These are phyloP conservation scores for Hypocrella siamensis DNA, from an alignment of 2,329 filamentous ascomycete genomes.

Conservation along the genomic window DNA sequence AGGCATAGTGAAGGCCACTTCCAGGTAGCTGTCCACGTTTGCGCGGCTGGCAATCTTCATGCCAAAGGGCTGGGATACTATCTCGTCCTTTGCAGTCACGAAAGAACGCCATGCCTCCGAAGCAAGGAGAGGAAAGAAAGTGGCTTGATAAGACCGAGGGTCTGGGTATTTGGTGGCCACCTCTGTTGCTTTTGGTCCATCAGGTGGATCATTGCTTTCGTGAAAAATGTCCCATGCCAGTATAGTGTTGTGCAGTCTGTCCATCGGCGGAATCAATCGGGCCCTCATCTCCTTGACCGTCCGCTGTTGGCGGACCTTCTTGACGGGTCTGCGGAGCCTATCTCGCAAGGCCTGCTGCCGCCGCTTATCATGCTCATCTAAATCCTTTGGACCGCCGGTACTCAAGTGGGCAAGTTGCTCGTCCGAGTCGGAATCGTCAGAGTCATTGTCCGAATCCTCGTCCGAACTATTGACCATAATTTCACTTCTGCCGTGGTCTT, in stretches of 20 bases:
- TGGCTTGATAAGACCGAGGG: slow-evolving; percentile 67
- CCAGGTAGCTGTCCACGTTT: slow-evolving; percentile 83
- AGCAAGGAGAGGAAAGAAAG: slow-evolving; percentile 78
- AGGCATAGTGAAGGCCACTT: slow-evolving; percentile 74
- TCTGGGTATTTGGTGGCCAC: slow-evolving; percentile 68
- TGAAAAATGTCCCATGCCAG: slow-evolving; percentile 94
- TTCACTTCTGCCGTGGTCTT: slow-evolving; percentile 68
- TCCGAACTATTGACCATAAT: slow-evolving; percentile 85
- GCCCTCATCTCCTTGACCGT: slow-evolving; percentile 90
- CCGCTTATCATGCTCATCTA: slow-evolving; percentile 30
- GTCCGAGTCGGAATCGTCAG: slow-evolving; percentile 41
- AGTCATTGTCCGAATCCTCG: slow-evolving; percentile 54
- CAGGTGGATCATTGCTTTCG: slow-evolving; percentile 70
- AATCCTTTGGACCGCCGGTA: slow-evolving; percentile 29
- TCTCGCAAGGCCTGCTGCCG: slow-evolving; percentile 33
- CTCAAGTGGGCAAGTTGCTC: slow-evolving; percentile 30
- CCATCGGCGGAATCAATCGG: slow-evolving; percentile 77
- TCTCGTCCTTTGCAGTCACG: slow-evolving; percentile 77
- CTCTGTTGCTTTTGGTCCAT: slow-evolving; percentile 52
- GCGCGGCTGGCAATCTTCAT: slow-evolving; percentile 79
- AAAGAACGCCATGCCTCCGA: slow-evolving; percentile 95
- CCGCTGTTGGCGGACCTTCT: slow-evolving; percentile 65
- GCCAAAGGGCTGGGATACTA: slow-evolving; percentile 64
- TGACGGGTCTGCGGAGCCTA: slow-evolving; percentile 55
- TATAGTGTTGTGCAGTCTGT: slow-evolving; percentile 68